phyloP scores from a whole-genome alignment of 495 filamentous ascomycete genomes.

The Umbilicaria muhlenbergii region DNA sequence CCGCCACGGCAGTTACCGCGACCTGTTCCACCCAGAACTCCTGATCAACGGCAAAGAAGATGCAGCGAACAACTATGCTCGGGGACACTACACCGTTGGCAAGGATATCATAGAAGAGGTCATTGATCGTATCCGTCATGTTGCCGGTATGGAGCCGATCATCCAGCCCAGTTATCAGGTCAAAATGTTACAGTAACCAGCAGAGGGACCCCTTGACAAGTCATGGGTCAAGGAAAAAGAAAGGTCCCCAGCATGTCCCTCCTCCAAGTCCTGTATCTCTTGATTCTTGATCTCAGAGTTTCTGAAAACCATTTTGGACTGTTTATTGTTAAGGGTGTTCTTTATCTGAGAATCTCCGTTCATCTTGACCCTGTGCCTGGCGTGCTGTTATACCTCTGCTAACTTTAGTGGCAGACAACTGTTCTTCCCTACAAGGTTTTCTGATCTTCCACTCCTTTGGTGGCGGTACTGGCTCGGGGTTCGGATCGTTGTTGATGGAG shows the following conservation, averaged over 20 bases:
- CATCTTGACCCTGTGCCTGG: no score
- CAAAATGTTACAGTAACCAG: constrained; percentile 1
- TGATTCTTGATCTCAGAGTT: no score
- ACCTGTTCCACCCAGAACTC: constrained; percentile 80
- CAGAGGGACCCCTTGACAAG: no score
- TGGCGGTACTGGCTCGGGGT: constrained; percentile 82
- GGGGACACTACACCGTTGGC: constrained; percentile 85
- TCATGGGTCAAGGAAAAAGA: no score
- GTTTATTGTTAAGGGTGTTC: no score
- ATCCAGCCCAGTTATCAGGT: neutral
- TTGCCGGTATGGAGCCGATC: constrained; percentile 43
- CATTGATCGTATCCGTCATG: constrained; percentile 70
- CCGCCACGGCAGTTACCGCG: constrained; percentile 64
- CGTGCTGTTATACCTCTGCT: no score
- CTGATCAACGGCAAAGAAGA: constrained; percentile 87
- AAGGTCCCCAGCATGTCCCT: no score
- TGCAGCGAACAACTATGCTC: constrained; percentile 90
- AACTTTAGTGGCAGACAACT: constrained; percentile 49
- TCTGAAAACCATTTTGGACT: no score
- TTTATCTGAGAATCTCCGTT: no score
- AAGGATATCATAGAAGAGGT: constrained; percentile 80
- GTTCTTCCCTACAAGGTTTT: constrained; percentile 79
- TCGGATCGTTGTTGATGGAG: constrained; percentile 75
- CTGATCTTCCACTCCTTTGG: constrained; percentile 90
- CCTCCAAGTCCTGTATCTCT: neutral